Base-by-base conservation (phyloP, 2,329 filamentous ascomycete genomes). In the Aureobasidium namibiae region DNA sequence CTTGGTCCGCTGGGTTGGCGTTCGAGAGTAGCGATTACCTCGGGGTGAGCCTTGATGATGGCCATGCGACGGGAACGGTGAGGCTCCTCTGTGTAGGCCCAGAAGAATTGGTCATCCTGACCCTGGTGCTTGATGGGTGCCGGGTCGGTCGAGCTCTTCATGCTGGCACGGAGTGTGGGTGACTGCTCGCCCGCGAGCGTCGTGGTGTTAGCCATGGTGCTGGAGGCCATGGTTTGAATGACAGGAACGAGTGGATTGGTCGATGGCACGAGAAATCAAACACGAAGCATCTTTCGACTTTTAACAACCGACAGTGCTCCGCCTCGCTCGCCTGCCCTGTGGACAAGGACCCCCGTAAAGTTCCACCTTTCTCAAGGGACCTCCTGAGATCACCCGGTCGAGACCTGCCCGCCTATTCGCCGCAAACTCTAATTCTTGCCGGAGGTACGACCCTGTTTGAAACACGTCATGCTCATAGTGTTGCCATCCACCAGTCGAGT, bases 31-130 rank as follows among this genome's bases (percentile, higher is more conserved):
- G 23, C 26, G 33, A 71, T 21, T 77, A 92, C 91, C 82, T 99
- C 92, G 48, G 94, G 94, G 72, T 99, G 92, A 59, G 92, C 92
- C 78, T 96, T 97, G 76, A 99, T 97, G 68, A 99, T 99, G 63
- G 91, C 90, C 67, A 92, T 84, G 60, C 94, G 84, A 66, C 94
- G 82, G 33, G 92, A 94, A 66, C 91, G 85, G 75, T 99, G 94
- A 63, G 94, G 94, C 76, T 99, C 94, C 74, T 99, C 94, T 10
- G 94, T 96, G 72, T 99, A 97, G 41, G 94, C 96, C 94, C 95
- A 97, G 78, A 95, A 96, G 80, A 97, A 97, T 72, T 86, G 81
- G 63, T 85, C 72, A 42, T 75, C 64, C 16, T 59, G 54, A n/a
- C 29, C 29, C 33, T 57, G 14, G 14, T 46, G 24, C 29, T 38